Percentiles rank a stretch among this genome's conserved stretches.
Evolutionary conservation across 768 basidiomycete genomes (phyloP).

Genomic region (Tulasnella sp.): DNA sequence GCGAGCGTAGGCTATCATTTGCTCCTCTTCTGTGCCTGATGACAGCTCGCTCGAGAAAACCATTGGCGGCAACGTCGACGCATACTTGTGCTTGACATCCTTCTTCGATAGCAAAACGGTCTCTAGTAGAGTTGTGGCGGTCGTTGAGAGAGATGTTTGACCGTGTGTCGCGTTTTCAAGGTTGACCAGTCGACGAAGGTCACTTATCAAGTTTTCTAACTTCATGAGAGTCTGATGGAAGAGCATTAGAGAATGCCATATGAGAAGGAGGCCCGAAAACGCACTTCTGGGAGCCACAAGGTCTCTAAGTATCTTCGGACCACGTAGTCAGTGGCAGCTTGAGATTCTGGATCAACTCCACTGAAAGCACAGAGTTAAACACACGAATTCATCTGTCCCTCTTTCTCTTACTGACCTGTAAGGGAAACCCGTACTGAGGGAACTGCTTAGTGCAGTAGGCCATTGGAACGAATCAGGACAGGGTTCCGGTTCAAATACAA

Average conservation of each 20-base stretch:
- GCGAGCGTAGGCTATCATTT: not conserved
- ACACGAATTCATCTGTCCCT: not conserved
- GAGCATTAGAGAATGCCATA: not conserved
- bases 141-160: not conserved
- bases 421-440: not conserved
- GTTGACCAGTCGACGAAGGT: conserved; percentile 13
- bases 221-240: not conserved
- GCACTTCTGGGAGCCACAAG: conserved; percentile 22
- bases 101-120: not conserved
- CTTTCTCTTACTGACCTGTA: not conserved
- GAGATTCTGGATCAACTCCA: conserved; percentile 25
- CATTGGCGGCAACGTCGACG: not conserved
- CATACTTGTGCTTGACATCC: conserved; percentile 13
- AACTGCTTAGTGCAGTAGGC: not conserved
- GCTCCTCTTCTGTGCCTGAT: not conserved
- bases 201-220: conserved; percentile 13
- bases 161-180: conserved; percentile 1
- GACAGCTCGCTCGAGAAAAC: not conserved
- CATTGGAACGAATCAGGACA: conserved; percentile 8
- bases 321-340: conserved; percentile 19
- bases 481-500: not conserved
- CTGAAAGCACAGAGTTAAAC: not conserved
- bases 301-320: conserved; percentile 18
- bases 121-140: not conserved
- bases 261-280: not conserved